A percentile compares a stretch with the other conserved stretches of the same genome.
These are phyloP conservation scores for Butyriboletus loyo DNA, from an alignment of 768 basidiomycete species.

Conservation along the genomic window DNA sequence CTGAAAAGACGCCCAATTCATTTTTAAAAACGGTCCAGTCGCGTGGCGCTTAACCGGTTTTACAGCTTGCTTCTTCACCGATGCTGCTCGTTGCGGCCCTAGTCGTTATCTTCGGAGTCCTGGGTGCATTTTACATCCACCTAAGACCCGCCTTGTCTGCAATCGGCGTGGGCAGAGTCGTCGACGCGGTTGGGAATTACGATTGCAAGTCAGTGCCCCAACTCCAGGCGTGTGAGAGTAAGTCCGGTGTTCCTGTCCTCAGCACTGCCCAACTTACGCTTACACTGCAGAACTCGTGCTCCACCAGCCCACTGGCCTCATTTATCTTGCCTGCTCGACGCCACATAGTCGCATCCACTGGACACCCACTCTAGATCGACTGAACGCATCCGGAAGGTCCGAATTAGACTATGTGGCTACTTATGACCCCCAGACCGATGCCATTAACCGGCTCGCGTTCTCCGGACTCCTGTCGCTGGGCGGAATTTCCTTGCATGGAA, in stretches of 20 bases:
- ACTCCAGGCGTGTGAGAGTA: slow-evolving; percentile 70
- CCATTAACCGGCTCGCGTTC: slow-evolving; percentile 45
- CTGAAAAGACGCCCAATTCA: no score
- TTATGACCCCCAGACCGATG: slow-evolving; percentile 48
- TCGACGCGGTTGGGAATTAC: slow-evolving; percentile 45
- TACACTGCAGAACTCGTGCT: slow-evolving; percentile 48
- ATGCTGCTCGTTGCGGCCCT: slow-evolving; percentile 8
- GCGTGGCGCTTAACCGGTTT: no score
- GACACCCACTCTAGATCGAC: slow-evolving; percentile 42
- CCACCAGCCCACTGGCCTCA: slow-evolving; percentile 52
- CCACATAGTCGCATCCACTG: slow-evolving; percentile 47
- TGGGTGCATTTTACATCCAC: slow-evolving; percentile 47
- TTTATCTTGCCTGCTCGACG: slow-evolving; percentile 65
- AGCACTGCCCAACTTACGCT: slow-evolving; percentile 10
- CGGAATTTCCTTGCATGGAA: slow-evolving; percentile 58
- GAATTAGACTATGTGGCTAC: slow-evolving; percentile 56
- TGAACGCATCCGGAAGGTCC: slow-evolving; percentile 38
- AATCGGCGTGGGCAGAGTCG: slow-evolving; percentile 43
- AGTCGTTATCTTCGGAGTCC: slow-evolving; percentile 36
- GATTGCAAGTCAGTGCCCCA: slow-evolving; percentile 49
- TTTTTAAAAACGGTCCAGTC: no score
- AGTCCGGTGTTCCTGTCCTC: slow-evolving; percentile 9
- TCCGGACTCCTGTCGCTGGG: slow-evolving; percentile 34
- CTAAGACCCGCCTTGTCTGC: slow-evolving; percentile 43
- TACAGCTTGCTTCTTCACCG: background rate